Conservation (phyloP, 2,329 filamentous ascomycete species). For the Fusarium subglutinans region DNA sequence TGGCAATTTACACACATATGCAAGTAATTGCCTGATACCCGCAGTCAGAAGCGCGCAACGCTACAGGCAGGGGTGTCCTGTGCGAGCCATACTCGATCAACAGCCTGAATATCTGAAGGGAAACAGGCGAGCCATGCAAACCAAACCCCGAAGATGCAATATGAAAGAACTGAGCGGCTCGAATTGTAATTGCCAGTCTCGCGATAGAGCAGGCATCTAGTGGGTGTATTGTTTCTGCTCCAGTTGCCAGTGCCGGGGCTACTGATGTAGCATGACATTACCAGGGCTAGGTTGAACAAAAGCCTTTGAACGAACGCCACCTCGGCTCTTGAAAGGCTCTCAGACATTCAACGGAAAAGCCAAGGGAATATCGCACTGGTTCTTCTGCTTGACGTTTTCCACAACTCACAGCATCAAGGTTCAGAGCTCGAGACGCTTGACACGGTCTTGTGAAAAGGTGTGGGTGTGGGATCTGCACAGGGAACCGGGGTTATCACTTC, state of each 20-base stretch:
- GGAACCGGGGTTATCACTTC: constrained; percentile 35
- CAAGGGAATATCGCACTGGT: constrained; percentile 33
- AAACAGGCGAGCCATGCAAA: constrained; percentile 30
- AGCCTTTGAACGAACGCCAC: constrained; percentile 40
- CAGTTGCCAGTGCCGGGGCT: constrained; percentile 31
- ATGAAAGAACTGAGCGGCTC: constrained; percentile 34
- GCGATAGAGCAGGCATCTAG: background rate
- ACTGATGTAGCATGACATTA: constrained; percentile 33
- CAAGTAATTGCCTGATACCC: constrained; percentile 17
- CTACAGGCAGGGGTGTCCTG: constrained; percentile 23
- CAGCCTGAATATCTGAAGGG: constrained; percentile 6
- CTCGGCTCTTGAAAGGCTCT: constrained; percentile 40
- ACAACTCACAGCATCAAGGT: background rate
- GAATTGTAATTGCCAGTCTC: constrained; percentile 33
- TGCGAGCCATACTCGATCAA: constrained; percentile 29
- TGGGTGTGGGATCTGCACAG: constrained; percentile 42
- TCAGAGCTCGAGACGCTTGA: constrained; percentile 4
- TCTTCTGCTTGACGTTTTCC: constrained; percentile 26
- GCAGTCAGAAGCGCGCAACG: constrained; percentile 25
- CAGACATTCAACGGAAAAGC: constrained; percentile 25
- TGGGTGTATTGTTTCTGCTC: constrained; percentile 8
- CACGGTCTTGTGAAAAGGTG: constrained; percentile 22
- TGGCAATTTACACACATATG: constrained; percentile 20
- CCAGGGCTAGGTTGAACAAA: constrained; percentile 39
- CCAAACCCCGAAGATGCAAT: constrained; percentile 18